Conservation (phyloP, 1,139 yeast genomes). For the Pneumocystis jirovecii region DNA sequence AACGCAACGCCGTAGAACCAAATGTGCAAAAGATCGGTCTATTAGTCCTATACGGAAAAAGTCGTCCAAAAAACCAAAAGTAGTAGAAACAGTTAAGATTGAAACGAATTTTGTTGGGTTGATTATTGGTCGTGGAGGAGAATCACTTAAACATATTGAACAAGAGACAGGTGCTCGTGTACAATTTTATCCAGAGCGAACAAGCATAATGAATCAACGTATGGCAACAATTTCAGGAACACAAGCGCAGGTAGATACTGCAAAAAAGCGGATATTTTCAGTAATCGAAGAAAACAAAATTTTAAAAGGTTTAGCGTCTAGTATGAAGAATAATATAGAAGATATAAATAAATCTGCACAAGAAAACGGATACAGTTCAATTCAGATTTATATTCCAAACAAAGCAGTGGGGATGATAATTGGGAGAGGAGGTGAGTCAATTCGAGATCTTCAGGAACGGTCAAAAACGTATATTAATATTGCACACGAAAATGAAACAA, state of each 20-base stretch:
- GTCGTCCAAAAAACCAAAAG: background rate
- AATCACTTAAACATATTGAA: slow-evolving; percentile 16
- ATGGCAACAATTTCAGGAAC: slow-evolving; percentile 16
- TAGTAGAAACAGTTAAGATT: slow-evolving; percentile 14
- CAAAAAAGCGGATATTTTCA: slow-evolving; percentile 12
- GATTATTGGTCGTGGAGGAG: slow-evolving; percentile 19
- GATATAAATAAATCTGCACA: background rate
- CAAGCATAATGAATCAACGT: slow-evolving; percentile 13
- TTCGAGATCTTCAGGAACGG: slow-evolving; percentile 13
- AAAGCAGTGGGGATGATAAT: slow-evolving; percentile 14
- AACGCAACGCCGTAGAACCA: background rate
- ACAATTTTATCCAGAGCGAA: slow-evolving; percentile 14
- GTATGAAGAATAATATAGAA: slow-evolving; percentile 7
- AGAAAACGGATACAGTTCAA: background rate
- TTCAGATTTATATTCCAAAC: slow-evolving; percentile 12
- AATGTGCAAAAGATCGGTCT: background rate
- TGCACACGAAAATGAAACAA: slow-evolving; percentile 10
- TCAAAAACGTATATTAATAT: slow-evolving; percentile 14
- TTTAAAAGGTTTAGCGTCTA: slow-evolving; percentile 10
- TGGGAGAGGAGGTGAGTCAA: slow-evolving; percentile 16
- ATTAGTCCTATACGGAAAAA: background rate
- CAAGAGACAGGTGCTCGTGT: slow-evolving; percentile 16
- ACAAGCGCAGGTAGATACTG: slow-evolving; percentile 12
- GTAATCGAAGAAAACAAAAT: slow-evolving; percentile 15
- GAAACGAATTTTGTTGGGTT: slow-evolving; percentile 17